Base-by-base conservation (phyloP, 2,329 filamentous ascomycete species). In the Paecilomyces variotii region DNA sequence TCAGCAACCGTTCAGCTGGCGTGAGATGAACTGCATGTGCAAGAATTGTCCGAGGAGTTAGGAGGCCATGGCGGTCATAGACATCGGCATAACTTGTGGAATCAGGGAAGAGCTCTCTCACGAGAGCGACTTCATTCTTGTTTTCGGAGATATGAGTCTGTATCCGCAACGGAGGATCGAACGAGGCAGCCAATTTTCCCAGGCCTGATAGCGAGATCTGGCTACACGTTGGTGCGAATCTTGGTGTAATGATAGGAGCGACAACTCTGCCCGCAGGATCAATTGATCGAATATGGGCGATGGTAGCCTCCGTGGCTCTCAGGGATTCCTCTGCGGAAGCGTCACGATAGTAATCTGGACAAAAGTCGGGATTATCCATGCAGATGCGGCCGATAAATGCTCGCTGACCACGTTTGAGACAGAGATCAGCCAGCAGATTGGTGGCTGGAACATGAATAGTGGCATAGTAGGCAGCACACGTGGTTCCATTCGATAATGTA, bases 101-200 rank as follows among this genome's bases (percentile, higher is more conserved):
- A 0, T 82, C 76, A 0, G 90, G 88, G 74, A 95, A 96, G 52
- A 92, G 69, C 9, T 83, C 66, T 14, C 77, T 73, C 1, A 97
- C 92, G 0, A 96, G 82, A 2, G 77, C 78, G 39, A 93, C 78
- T 75, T 97, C 93, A 64, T 78, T 77, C 11, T 75, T 77, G 73
- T 96, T 97, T 72, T 97, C 93, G 0, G 87, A 89, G 57, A 97
- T 85, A 75, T 97, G 93, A 5, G 93, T 97, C 77, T 97, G 93
- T 39, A 92, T 80, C 52, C 71, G 65, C 4, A 74, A 59, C 0
- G 88, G 87, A 2, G 93, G 77, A 27, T 79, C 75, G 2, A 82
- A 85, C 56, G 86, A 80, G 5, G 74, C 73, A 4, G 88, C 87
- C 4, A 97, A 74, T 1, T 76, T 69, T 0, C 87, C 89, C 3